Percentiles rank a stretch among this genome's conserved stretches.
Evolutionary conservation across 2,329 filamentous ascomycete species (phyloP).

Genomic region (Xylaria hypoxylon): DNA sequence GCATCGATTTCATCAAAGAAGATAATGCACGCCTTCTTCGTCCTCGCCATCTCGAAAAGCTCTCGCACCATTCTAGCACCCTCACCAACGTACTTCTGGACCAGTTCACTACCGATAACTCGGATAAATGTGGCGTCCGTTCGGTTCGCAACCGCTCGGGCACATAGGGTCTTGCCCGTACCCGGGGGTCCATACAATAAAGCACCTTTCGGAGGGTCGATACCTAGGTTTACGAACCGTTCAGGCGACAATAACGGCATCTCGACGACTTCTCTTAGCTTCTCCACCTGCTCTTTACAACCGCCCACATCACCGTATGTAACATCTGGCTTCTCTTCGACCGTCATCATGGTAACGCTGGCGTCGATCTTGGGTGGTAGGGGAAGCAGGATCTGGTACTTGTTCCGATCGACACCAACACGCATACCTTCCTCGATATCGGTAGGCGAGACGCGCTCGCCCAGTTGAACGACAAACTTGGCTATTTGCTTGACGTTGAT

Average conservation of each 20-base stretch:
- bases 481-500: slow-evolving; percentile 99
- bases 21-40: slow-evolving; percentile 99
- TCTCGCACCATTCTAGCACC: slow-evolving; percentile 98
- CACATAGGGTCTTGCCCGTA: slow-evolving; percentile 99
- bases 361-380: slow-evolving; percentile 98
- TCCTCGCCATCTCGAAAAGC: slow-evolving; percentile 98
- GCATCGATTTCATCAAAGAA: slow-evolving; percentile 99
- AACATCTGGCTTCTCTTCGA: slow-evolving; percentile 99
- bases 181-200: slow-evolving; percentile 96
- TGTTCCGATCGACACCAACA: slow-evolving; percentile 97
- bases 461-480: slow-evolving; percentile 98
- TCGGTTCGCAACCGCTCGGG: slow-evolving; percentile 95
- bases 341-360: slow-evolving; percentile 99
- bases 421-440: slow-evolving; percentile 99
- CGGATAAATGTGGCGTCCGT: slow-evolving; percentile 99
- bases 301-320: slow-evolving; percentile 99
- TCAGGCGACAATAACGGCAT: slow-evolving; percentile 97
- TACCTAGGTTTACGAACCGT: slow-evolving; percentile 97
- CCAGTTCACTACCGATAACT: slow-evolving; percentile 96
- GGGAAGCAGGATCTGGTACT: slow-evolving; percentile 98
- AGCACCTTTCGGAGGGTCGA: slow-evolving; percentile 97
- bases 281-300: slow-evolving; percentile 99
- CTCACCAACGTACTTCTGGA: slow-evolving; percentile 99
- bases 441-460: slow-evolving; percentile 94
- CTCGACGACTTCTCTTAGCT: slow-evolving; percentile 97